Conservation (phyloP, 2,329 filamentous ascomycete species). For the Talaromyces sp. region DNA sequence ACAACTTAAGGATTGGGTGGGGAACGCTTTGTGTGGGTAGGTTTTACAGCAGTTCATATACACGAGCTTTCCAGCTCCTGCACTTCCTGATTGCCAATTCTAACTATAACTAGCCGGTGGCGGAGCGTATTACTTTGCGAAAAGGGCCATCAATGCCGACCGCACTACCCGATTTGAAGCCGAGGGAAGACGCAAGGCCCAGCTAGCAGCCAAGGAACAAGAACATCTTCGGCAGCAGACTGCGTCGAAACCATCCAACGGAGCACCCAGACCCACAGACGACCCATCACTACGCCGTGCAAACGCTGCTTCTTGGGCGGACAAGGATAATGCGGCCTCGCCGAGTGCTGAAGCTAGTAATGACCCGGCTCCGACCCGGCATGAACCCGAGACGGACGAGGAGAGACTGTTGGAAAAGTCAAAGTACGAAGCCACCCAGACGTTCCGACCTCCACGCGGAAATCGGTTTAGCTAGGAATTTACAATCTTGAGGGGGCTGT, state of each 20-base stretch:
- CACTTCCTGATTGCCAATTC: neutral
- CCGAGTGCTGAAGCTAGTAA: slow-evolving; percentile 68
- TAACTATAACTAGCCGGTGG: slow-evolving; percentile 63
- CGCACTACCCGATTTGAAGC: slow-evolving; percentile 68
- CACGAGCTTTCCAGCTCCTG: neutral
- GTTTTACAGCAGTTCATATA: slow-evolving; percentile 21
- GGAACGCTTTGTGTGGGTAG: slow-evolving; percentile 78
- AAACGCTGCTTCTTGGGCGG: slow-evolving; percentile 24
- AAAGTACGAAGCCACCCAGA: slow-evolving; percentile 78
- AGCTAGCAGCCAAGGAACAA: slow-evolving; percentile 31
- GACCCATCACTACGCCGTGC: slow-evolving; percentile 32
- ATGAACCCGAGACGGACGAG: slow-evolving; percentile 68
- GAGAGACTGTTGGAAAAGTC: slow-evolving; percentile 70
- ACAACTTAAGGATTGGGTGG: slow-evolving; percentile 72
- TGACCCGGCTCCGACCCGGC: slow-evolving; percentile 82
- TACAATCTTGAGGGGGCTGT: neutral
- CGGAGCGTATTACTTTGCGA: slow-evolving; percentile 93
- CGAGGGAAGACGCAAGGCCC: slow-evolving; percentile 56
- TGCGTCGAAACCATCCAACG: slow-evolving; percentile 6
- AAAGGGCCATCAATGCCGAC: slow-evolving; percentile 89
- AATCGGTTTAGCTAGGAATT: slow-evolving; percentile 67
- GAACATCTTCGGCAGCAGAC: slow-evolving; percentile 29
- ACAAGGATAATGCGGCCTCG: slow-evolving; percentile 50
- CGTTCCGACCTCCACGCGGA: slow-evolving; percentile 75
- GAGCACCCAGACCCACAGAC: slow-evolving; percentile 17